Conservation (phyloP, 345 rosid genomes). For the Gossypium thurberi region DNA sequence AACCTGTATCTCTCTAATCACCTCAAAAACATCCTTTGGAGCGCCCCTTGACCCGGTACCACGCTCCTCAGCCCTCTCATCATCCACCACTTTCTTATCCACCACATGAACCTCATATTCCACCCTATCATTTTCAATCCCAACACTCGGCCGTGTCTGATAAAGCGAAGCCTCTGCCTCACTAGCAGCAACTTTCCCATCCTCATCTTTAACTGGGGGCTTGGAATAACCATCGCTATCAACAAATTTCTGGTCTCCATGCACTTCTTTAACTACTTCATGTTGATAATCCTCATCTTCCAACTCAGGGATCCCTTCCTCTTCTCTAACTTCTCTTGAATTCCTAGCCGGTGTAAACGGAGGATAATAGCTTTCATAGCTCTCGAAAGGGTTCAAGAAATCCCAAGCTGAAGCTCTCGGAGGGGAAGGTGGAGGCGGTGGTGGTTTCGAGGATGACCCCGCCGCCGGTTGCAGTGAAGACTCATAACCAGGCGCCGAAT, state of each 20-base stretch:
- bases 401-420: slow-evolving; percentile 70
- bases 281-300: slow-evolving; percentile 67
- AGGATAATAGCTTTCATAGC: slow-evolving; percentile 40
- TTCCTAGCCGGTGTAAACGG: slow-evolving; percentile 54
- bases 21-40: slow-evolving; percentile 45
- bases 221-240: slow-evolving; percentile 26
- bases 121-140: slow-evolving; percentile 37
- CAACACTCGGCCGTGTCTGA: slow-evolving; percentile 40
- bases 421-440: slow-evolving; percentile 86
- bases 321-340: slow-evolving; percentile 54
- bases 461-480: slow-evolving; percentile 24
- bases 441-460: slow-evolving; percentile 53
- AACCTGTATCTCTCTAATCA: slow-evolving; percentile 54
- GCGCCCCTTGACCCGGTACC: slow-evolving; percentile 31
- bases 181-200: slow-evolving; percentile 23
- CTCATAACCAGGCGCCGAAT: slow-evolving; percentile 27
- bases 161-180: slow-evolving; percentile 34
- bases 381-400: slow-evolving; percentile 56
- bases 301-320: slow-evolving; percentile 94
- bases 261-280: slow-evolving; percentile 72
- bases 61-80: slow-evolving; percentile 38
- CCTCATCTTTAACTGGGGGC: slow-evolving; percentile 28
- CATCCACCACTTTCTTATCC: slow-evolving; percentile 72
- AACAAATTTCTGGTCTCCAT: slow-evolving; percentile 35
- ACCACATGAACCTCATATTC: slow-evolving; percentile 78